Conservation (phyloP, 805 yeast genomes). For the Candida wancherniae region DNA sequence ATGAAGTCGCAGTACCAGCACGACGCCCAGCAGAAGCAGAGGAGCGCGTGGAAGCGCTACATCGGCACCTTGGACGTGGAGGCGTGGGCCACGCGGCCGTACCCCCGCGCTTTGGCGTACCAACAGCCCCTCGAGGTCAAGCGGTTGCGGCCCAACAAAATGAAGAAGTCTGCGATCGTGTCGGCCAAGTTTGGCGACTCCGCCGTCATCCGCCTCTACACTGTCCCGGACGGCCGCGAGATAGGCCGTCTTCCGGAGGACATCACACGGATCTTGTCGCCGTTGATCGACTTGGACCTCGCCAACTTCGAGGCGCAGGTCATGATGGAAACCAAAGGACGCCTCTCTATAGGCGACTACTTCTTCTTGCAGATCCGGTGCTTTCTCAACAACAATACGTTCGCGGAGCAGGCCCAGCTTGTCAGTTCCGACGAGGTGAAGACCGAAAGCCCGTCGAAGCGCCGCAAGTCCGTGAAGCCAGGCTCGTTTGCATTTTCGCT, state of each 20-base stretch:
- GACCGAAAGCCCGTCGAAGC: slow-evolving; percentile 14
- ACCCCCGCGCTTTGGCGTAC: slow-evolving; percentile 41
- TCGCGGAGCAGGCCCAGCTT: slow-evolving; percentile 18
- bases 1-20: slow-evolving; percentile 10
- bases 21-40: slow-evolving; percentile 6
- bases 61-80: slow-evolving; percentile 58
- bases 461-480: slow-evolving; percentile 14
- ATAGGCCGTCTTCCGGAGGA: slow-evolving; percentile 75
- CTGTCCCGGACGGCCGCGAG: slow-evolving; percentile 40
- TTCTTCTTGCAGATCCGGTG: slow-evolving; percentile 68
- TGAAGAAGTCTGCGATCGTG: slow-evolving; percentile 14
- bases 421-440: slow-evolving; percentile 4
- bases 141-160: slow-evolving; percentile 27
- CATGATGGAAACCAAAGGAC: slow-evolving; percentile 48
- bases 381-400: slow-evolving; percentile 42
- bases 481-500: slow-evolving; percentile 23
- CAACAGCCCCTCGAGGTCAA: slow-evolving; percentile 40
- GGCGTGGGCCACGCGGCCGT: slow-evolving; percentile 73
- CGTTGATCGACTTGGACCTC: slow-evolving; percentile 53
- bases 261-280: slow-evolving; percentile 59
- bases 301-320: slow-evolving; percentile 55
- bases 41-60: slow-evolving; percentile 34
- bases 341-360: slow-evolving; percentile 70
- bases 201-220: slow-evolving; percentile 32
- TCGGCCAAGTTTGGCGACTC: slow-evolving; percentile 21